Evolutionary conservation across 1,284 basidiomycete species (phyloP).

Genomic region (Pseudozyma thailandica): DNA sequence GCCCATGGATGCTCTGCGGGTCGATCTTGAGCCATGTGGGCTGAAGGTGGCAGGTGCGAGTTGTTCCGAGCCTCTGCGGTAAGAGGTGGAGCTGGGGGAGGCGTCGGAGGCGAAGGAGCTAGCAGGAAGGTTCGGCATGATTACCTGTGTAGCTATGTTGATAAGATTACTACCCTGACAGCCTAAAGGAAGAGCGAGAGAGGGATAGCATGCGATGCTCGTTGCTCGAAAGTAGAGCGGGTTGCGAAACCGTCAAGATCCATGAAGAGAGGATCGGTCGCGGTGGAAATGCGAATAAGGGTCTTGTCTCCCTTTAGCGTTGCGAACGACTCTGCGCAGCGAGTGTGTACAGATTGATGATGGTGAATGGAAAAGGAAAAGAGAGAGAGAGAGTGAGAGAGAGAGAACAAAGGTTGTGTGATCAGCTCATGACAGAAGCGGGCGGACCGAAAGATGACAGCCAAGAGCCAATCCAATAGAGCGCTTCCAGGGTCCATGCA

Average conservation of each 20-base stretch:
- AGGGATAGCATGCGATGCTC: too few relatives aligned
- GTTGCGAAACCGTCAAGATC: background rate
- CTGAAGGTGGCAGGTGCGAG: conserved; percentile 3
- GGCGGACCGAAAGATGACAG: too few relatives aligned
- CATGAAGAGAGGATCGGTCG: too few relatives aligned
- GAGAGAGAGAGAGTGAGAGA: background rate
- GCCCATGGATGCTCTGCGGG: conserved; percentile 30
- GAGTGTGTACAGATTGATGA: background rate
- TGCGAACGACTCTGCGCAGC: too few relatives aligned
- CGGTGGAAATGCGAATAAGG: too few relatives aligned
- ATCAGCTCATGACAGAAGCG: background rate
- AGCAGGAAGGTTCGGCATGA: conserved; percentile 33
- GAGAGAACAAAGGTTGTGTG: background rate
- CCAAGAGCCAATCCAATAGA: background rate
- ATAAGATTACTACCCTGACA: background rate
- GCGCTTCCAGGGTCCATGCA: background rate
- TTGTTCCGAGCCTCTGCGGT: conserved; percentile 42
- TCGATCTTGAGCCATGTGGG: background rate
- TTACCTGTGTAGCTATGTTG: background rate
- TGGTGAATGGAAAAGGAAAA: background rate
- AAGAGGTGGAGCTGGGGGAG: conserved; percentile 7
- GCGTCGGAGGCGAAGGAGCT: conserved; percentile 19
- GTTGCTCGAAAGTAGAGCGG: background rate
- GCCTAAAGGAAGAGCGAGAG: background rate
- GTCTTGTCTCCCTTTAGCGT: too few relatives aligned